Conservation (phyloP, 2,329 filamentous ascomycete species). For the Teratosphaeria nubilosa region DNA sequence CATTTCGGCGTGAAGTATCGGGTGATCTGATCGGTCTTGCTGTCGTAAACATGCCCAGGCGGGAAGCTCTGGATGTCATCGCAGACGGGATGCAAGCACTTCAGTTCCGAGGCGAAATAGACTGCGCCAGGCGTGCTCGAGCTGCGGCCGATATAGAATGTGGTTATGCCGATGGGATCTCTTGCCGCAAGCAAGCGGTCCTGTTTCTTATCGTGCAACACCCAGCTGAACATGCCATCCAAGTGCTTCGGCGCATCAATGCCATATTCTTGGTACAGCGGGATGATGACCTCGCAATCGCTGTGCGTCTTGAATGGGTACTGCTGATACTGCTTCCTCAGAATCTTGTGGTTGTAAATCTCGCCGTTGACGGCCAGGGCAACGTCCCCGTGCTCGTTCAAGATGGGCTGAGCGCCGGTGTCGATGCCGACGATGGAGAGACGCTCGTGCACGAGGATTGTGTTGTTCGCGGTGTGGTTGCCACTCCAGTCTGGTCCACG, state of each 20-base stretch:
- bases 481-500: slow-evolving; percentile 95
- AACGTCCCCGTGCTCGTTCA: slow-evolving; percentile 80
- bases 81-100: slow-evolving; percentile 85
- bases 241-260: slow-evolving; percentile 86
- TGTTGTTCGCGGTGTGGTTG: slow-evolving; percentile 80
- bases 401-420: slow-evolving; percentile 87
- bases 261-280: slow-evolving; percentile 86
- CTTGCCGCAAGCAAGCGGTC: slow-evolving; percentile 88
- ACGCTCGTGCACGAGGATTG: slow-evolving; percentile 95
- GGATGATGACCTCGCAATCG: slow-evolving; percentile 98
- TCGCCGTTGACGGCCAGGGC: slow-evolving; percentile 97
- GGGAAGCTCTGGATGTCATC: slow-evolving; percentile 93
- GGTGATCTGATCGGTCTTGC: slow-evolving; percentile 71
- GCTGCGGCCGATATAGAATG: slow-evolving; percentile 87
- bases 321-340: slow-evolving; percentile 75
- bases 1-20: slow-evolving; percentile 87
- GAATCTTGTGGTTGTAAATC: slow-evolving; percentile 97
- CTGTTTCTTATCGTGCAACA: slow-evolving; percentile 90
- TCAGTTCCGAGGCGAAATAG: slow-evolving; percentile 96
- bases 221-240: slow-evolving; percentile 99
- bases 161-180: slow-evolving; percentile 94
- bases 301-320: slow-evolving; percentile 99
- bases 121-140: slow-evolving; percentile 72
- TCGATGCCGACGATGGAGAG: slow-evolving; percentile 96
- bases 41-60: slow-evolving; percentile 93